Conservation (phyloP, 1,284 basidiomycete species). For the Microbotryomycetes sp. region DNA sequence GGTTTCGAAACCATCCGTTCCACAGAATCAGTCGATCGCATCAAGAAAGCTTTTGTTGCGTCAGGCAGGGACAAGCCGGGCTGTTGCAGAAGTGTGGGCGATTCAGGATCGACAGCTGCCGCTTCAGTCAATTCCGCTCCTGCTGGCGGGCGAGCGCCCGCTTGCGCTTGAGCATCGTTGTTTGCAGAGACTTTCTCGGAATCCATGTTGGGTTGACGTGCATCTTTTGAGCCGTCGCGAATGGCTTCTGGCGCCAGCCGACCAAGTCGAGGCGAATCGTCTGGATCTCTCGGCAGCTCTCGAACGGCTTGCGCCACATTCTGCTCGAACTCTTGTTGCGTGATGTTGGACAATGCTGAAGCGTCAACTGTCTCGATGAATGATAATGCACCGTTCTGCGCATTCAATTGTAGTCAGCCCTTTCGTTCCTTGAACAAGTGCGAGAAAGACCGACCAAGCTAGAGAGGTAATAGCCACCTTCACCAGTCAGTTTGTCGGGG, state of each 20-base stretch:
- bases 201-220: slow-evolving; percentile 4
- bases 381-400: slow-evolving; percentile 78
- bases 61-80: slow-evolving; percentile 49
- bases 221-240: background rate
- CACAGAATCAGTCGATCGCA: slow-evolving; percentile 68
- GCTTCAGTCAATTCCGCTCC: background rate
- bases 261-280: background rate
- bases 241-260: background rate
- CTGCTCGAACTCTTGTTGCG: slow-evolving; percentile 86
- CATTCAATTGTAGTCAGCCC: slow-evolving; percentile 3
- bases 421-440: slow-evolving; percentile 3
- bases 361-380: slow-evolving; percentile 98
- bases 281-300: slow-evolving; percentile 50
- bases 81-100: background rate
- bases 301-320: slow-evolving; percentile 81
- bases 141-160: too few relatives aligned
- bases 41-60: slow-evolving; percentile 72
- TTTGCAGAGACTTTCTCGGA: background rate
- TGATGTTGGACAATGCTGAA: slow-evolving; percentile 81
- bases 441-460: slow-evolving; percentile 60
- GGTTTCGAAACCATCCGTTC: slow-evolving; percentile 70
- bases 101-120: background rate
- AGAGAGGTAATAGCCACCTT: slow-evolving; percentile 94
- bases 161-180: background rate
- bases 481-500: slow-evolving; percentile 80